phyloP scores from a whole-genome alignment of 2,329 filamentous ascomycete genomes.

The Ophiostoma ips region DNA sequence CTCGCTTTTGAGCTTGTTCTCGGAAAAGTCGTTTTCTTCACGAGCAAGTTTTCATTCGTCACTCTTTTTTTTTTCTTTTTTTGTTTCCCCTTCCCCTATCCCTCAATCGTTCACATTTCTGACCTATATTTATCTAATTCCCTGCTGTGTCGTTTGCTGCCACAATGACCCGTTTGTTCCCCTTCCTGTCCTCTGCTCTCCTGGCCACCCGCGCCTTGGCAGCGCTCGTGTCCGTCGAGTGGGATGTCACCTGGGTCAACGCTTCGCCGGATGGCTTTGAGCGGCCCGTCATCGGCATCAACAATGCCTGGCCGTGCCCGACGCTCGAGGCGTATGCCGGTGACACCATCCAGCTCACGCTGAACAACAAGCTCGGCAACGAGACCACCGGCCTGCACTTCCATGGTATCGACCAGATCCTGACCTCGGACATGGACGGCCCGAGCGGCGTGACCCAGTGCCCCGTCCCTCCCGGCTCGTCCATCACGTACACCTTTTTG shows the following conservation, averaged over 20 bases:
- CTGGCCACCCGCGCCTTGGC: constrained; percentile 17
- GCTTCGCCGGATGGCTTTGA: constrained; percentile 24
- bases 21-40: neutral
- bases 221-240: constrained; percentile 23
- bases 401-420: constrained; percentile 44
- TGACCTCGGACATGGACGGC: constrained; percentile 45
- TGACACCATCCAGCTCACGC: constrained; percentile 34
- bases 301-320: constrained; percentile 48
- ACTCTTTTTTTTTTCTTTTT: neutral
- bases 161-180: constrained; percentile 3
- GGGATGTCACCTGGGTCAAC: constrained; percentile 28
- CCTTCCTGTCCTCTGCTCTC: constrained; percentile 6
- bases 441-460: constrained; percentile 40
- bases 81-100: no score
- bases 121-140: neutral
- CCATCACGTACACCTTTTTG: constrained; percentile 38
- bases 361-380: constrained; percentile 38
- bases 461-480: constrained; percentile 35
- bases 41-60: neutral
- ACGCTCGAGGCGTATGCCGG: constrained; percentile 35
- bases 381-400: constrained; percentile 40
- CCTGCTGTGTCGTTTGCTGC: neutral
- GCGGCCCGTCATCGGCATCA: constrained; percentile 37
- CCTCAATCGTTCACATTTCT: neutral
- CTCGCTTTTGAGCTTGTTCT: neutral